Evolutionary conservation across 1,284 basidiomycete species (phyloP).

Genomic region (Malassezia arunalokei): DNA sequence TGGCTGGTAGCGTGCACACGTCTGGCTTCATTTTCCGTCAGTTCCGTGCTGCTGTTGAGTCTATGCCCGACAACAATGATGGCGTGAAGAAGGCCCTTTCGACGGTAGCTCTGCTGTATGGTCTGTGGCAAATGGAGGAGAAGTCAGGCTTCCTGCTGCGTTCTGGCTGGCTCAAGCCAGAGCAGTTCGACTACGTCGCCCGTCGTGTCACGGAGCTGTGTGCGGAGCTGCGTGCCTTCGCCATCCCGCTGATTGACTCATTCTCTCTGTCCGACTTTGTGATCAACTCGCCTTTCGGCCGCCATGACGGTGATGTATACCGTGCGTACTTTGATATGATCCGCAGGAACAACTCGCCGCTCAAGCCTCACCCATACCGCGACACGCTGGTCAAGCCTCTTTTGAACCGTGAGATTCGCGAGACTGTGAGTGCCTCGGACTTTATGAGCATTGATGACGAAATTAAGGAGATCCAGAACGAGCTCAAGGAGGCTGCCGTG

Average conservation of each 20-base stretch:
- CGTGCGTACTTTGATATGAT: conserved; percentile 38
- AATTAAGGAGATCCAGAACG: conserved; percentile 47
- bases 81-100: conserved; percentile 36
- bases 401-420: conserved; percentile 49
- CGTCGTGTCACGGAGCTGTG: conserved; percentile 50
- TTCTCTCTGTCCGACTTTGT: conserved; percentile 53
- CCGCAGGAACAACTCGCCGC: conserved; percentile 40
- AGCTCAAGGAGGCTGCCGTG: conserved; percentile 35
- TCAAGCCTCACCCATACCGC: conserved; percentile 51
- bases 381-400: conserved; percentile 52
- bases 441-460: conserved; percentile 50
- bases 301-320: conserved; percentile 43
- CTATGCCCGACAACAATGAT: conserved; percentile 26
- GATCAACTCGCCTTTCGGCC: conserved; percentile 53
- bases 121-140: conserved; percentile 54
- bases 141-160: conserved; percentile 52
- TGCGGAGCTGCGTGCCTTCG: conserved; percentile 49
- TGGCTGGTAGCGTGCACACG: conserved; percentile 51
- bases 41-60: conserved; percentile 41
- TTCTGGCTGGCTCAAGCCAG: conserved; percentile 48
- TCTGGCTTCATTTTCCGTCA: conserved; percentile 45
- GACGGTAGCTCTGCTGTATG: conserved; percentile 36
- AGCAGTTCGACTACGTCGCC: conserved; percentile 50
- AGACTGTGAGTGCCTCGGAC: conserved; percentile 46
- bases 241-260: conserved; percentile 51